Percentiles rank a stretch among this genome's conserved stretches.
phyloP scores from a whole-genome alignment of 768 basidiomycete species.

The Tephrocybe sp. region DNA sequence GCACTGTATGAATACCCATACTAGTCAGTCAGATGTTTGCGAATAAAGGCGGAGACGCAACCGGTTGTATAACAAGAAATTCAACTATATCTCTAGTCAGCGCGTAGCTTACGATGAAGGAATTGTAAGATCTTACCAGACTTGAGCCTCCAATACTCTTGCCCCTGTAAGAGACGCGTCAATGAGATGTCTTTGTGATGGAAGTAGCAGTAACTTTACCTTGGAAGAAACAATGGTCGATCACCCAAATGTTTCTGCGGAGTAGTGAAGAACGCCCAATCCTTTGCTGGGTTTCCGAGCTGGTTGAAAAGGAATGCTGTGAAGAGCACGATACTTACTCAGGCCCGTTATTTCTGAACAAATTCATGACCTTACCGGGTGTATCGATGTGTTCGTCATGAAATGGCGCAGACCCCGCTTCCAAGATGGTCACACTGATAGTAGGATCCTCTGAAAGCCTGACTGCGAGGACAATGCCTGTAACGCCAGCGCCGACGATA shows the following conservation, averaged over 20 bases:
- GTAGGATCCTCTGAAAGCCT: no score
- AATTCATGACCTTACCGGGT: no score
- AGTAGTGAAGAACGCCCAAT: constrained; percentile 4
- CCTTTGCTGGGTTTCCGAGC: background rate
- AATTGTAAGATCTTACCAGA: background rate
- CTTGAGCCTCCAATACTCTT: constrained; percentile 5
- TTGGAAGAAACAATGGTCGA: background rate
- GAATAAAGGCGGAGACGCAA: background rate
- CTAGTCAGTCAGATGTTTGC: background rate
- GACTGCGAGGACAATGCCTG: no score
- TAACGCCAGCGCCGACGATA: no score
- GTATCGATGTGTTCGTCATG: no score
- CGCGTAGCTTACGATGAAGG: background rate
- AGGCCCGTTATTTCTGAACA: no score
- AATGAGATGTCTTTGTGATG: background rate
- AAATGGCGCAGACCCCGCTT: no score
- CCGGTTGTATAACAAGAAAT: constrained; percentile 3
- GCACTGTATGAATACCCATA: background rate
- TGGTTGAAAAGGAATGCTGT: background rate
- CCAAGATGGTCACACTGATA: no score
- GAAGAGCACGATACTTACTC: background rate
- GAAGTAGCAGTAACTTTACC: background rate
- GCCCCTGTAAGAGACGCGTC: background rate
- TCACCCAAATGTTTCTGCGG: background rate
- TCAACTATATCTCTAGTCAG: background rate